Percentiles rank a stretch among this genome's conserved stretches.
Evolutionary conservation across 2,329 filamentous ascomycete species (phyloP).

Genomic region (Microascus cirrosus): DNA sequence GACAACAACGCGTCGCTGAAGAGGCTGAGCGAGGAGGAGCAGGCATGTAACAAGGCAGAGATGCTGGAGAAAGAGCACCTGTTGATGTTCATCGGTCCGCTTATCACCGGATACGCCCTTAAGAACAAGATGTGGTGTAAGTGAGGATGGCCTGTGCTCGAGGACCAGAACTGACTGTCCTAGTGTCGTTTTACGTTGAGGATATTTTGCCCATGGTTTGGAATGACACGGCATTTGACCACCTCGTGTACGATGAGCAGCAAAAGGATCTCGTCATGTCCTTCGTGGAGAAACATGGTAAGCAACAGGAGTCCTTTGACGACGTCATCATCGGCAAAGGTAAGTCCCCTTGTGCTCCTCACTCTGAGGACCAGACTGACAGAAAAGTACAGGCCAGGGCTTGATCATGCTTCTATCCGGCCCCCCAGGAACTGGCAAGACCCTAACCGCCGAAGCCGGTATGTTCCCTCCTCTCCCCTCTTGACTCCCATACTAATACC

Average conservation of each 20-base stretch:
- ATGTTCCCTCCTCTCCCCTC: neutral
- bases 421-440: slow-evolving; percentile 80
- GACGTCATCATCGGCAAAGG: slow-evolving; percentile 30
- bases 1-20: slow-evolving; percentile 8
- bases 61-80: slow-evolving; percentile 25
- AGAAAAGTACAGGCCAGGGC: slow-evolving; percentile 18
- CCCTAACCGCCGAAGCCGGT: slow-evolving; percentile 63
- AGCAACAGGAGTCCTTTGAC: slow-evolving; percentile 13
- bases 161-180: neutral
- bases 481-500: neutral
- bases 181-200: slow-evolving; percentile 24
- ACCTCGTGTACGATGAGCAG: slow-evolving; percentile 33
- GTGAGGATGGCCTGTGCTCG: slow-evolving; percentile 19
- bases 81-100: slow-evolving; percentile 27
- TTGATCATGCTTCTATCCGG: slow-evolving; percentile 38
- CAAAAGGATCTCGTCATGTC: slow-evolving; percentile 35
- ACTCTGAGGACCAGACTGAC: neutral
- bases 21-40: slow-evolving; percentile 19
- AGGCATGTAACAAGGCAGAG: slow-evolving; percentile 23
- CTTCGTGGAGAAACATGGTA: slow-evolving; percentile 32
- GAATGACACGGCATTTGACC: slow-evolving; percentile 32
- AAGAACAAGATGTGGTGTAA: slow-evolving; percentile 34
- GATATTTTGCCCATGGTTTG: slow-evolving; percentile 28
- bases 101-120: slow-evolving; percentile 30
- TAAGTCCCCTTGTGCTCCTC: neutral